A percentile compares a stretch with the other conserved stretches of the same genome.
These are phyloP conservation scores for Penicillium coprophilum DNA, from an alignment of 495 filamentous ascomycete genomes.

Conservation along the genomic window DNA sequence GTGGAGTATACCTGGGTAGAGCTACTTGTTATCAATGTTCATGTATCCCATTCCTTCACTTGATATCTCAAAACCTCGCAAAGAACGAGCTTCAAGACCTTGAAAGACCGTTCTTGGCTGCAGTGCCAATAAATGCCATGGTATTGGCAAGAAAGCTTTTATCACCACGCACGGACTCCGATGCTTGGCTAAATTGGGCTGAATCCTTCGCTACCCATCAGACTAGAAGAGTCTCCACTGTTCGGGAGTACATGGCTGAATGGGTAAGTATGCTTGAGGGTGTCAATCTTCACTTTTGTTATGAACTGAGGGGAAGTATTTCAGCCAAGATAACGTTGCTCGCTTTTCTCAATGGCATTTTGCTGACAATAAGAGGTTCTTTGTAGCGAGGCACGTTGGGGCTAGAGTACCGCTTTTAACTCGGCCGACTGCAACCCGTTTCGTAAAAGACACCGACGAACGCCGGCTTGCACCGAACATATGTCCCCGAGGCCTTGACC, in stretches of 20 bases:
- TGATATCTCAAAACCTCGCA: not conserved
- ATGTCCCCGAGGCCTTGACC: no score
- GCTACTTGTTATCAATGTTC: no score
- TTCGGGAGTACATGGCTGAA: not conserved
- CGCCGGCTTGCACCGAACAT: no score
- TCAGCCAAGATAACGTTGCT: not conserved
- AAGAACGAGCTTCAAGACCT: slow-evolving; percentile 3
- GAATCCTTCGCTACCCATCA: not conserved
- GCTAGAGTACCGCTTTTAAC: no score
- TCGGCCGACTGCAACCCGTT: no score
- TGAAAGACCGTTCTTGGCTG: slow-evolving; percentile 9
- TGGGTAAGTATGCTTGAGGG: not conserved
- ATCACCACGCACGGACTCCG: slow-evolving; percentile 3
- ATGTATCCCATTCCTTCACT: no score
- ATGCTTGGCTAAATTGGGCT: not conserved
- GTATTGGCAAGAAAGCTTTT: slow-evolving; percentile 27
- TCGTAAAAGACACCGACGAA: no score
- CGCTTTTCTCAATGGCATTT: not conserved
- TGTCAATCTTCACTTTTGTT: not conserved
- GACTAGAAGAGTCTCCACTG: not conserved
- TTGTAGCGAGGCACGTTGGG: no score
- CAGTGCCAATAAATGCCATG: slow-evolving; percentile 13
- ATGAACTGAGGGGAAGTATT: not conserved
- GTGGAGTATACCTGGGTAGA: no score
- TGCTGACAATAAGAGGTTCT: no score